phyloP scores from a whole-genome alignment of 148 eudicot species.

The Chenopodium berlandieri region DNA sequence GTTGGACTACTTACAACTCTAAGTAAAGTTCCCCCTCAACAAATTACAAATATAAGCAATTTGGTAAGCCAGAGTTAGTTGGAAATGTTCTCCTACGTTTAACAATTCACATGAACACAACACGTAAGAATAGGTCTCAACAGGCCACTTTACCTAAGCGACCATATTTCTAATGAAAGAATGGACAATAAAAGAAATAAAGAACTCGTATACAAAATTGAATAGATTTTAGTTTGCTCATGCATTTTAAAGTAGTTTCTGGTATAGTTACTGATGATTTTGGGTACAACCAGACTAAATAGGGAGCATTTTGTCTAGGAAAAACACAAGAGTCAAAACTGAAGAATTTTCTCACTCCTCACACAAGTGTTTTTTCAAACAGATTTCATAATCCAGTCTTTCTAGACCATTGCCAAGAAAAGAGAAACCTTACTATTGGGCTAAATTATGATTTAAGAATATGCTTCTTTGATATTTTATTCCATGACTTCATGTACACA shows the following conservation, averaged over 20 bases:
- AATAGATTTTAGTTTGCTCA: neutral
- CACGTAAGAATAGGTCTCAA: too few relatives aligned
- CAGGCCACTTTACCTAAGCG: too few relatives aligned
- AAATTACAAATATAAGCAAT: neutral
- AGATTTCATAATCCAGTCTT: neutral
- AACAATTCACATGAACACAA: too few relatives aligned
- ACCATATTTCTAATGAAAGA: too few relatives aligned
- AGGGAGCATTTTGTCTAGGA: neutral
- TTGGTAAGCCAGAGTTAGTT: neutral
- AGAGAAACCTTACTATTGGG: constrained; percentile 4
- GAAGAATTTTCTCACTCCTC: too few relatives aligned
- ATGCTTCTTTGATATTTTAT: constrained; percentile 13
- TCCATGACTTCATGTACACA: neutral
- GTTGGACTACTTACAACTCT: too few relatives aligned
- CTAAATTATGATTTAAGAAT: constrained; percentile 15
- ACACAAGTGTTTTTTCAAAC: neutral
- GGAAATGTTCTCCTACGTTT: too few relatives aligned
- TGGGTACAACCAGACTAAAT: neutral
- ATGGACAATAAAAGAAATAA: too few relatives aligned
- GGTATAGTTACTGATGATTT: neutral
- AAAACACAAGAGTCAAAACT: too few relatives aligned
- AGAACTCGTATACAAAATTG: too few relatives aligned
- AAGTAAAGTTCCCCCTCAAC: neutral
- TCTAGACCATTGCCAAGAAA: neutral
- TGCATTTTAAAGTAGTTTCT: neutral